Evolutionary conservation across 1,284 basidiomycete species (phyloP), one percentile per base, ranked within the genome.

Genomic region (Rhodotorula mucilaginosa): DNA sequence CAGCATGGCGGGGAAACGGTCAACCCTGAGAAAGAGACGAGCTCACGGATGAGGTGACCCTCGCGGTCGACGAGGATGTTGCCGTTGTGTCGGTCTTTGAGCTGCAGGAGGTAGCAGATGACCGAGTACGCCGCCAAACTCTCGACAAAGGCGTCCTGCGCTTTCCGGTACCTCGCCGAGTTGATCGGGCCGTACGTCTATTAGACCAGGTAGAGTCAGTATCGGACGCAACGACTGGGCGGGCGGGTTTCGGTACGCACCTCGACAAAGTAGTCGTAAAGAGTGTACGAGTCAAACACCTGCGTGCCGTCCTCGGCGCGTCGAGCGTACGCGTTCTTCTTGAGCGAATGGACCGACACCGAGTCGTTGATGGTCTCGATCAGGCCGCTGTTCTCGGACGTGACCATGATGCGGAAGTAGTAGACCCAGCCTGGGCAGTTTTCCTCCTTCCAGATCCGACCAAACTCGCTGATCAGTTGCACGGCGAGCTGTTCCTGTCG

Each of bases 81-180:
- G 60, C 97, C 97, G 79, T 99, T 99, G 80, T 99, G 97, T 34
- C 97, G 88, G 82, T 99, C 96, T 82, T 99, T 99, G 82, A 99
- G 92, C 84, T 99, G 97, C 5, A 99, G 86, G 31, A 99, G 88
- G 81, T 93, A 98, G 18, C 93, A 95, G 59, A 98, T 89, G 72
- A 99, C 86, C 2, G 93, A 97, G 81, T 98, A 99, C 18, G 80
- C 81, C 71, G 96, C 97, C 23, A 99, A 85, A 2, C 93, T 97
- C 80, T 93, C 92, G 64, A 93, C 92, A 82, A 99, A 99, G 79
- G 76, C 73, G 54, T 80, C 78, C 91, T 97, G 74, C 87, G 88
- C 83, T 91, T 91, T 29, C 90, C 94, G 87, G 80, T 92, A 97
- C 77, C 90, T 90, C 4, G 90, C 89, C 18, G 90, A 91, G 39